Base-by-base conservation (phyloP, 495 filamentous ascomycete species). In the Aspergillus asperescens region DNA sequence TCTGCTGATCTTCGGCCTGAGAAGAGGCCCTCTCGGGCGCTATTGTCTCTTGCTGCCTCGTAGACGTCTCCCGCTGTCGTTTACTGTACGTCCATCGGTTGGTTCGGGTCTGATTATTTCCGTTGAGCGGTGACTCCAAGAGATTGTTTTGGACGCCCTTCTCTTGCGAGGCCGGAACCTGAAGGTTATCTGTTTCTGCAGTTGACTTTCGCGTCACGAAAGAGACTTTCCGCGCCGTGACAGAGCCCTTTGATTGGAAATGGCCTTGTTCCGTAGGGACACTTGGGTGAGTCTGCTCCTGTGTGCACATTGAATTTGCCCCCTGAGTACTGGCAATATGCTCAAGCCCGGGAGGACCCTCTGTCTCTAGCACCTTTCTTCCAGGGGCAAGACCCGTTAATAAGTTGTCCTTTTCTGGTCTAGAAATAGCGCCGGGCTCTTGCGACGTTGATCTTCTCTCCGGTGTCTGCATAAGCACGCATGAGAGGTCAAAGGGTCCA, bases 391-490 rank as follows among this genome's bases (percentile, higher is more conserved):
- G 12, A 7, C 31, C 32, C 22, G 28, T 15, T 9, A 19, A 38
- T 8, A 12, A 12, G 8, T 38, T 39, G 15, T 12, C 4, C 8
- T 38, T 22, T 10, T 32, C 22, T 20, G 19, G 46, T 9, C 16
- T 37, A 24, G 18, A 24, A 29, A 9, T 34, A 10, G 15, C 35
- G 15, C 3, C 24, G 23, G n/a, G 31, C 12, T 46, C 20, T 6
- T 41, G n/a, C 12, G 7, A 18, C 8, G 32, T 16, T 1, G 15
- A n/a, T 15, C 34, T 31, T 24, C 52, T 39, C n/a, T 60, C 48
- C 9, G 49, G 48, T 10, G 65, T 64, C 42, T 64, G 61, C 12
- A 62, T 57, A 13, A 73, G 52, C 62, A 70, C 67, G 15, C 42
- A 38, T 8, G 62, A 60, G 43, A 74, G 55, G 29, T 70, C 67